Evolutionary conservation across 495 filamentous ascomycete species (phyloP).

Genomic region (Tuber umbilicatum): DNA sequence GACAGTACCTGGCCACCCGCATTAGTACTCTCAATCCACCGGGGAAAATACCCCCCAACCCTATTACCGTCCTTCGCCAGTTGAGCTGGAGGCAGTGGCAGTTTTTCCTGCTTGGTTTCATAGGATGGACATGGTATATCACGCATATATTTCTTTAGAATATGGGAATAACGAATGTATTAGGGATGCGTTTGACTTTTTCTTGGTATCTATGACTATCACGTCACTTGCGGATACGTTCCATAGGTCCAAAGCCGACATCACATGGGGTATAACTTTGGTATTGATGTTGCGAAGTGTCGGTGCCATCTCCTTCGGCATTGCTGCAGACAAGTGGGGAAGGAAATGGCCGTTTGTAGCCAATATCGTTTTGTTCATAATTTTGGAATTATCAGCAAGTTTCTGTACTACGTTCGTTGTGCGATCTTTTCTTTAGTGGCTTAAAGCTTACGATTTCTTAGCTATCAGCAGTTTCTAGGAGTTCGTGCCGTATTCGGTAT

Average conservation of each 20-base stretch:
- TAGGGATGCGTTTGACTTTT: slow-evolving; percentile 55
- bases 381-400: slow-evolving; percentile 61
- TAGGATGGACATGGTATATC: slow-evolving; percentile 55
- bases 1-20: slow-evolving; percentile 62
- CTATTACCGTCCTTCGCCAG: slow-evolving; percentile 61
- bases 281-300: slow-evolving; percentile 63
- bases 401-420: slow-evolving; percentile 33
- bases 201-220: slow-evolving; percentile 65
- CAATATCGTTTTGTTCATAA: slow-evolving; percentile 57
- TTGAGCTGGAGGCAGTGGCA: slow-evolving; percentile 74
- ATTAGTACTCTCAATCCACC: slow-evolving; percentile 67
- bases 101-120: slow-evolving; percentile 68
- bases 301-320: slow-evolving; percentile 65
- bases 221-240: slow-evolving; percentile 62
- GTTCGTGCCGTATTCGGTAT: slow-evolving; percentile 62
- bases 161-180: slow-evolving; percentile 6
- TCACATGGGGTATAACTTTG: slow-evolving; percentile 67
- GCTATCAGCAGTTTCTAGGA: slow-evolving; percentile 62
- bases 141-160: background rate
- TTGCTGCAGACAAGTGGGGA: slow-evolving; percentile 66
- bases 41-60: slow-evolving; percentile 63
- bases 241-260: slow-evolving; percentile 51
- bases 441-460: slow-evolving; percentile 46
- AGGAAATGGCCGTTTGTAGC: slow-evolving; percentile 74
- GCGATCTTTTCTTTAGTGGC: background rate